Percentiles rank a stretch among this genome's conserved stretches.
phyloP scores from a whole-genome alignment of 2,329 filamentous ascomycete species.

The Aspergillus brunneoviolaceus region DNA sequence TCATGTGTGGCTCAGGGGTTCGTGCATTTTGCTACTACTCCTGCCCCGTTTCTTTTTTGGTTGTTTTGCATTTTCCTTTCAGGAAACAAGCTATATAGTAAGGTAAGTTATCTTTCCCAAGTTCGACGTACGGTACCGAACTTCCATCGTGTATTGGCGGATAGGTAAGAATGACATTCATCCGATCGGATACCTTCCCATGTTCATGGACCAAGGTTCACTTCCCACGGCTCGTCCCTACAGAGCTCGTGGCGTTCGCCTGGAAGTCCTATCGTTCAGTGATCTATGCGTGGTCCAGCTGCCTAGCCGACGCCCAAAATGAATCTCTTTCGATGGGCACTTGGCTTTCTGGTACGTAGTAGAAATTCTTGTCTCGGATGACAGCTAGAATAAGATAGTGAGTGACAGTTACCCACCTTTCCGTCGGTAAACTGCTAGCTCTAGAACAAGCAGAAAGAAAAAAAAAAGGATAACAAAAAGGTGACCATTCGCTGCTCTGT shows the following conservation, averaged over 20 bases:
- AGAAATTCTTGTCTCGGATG: neutral
- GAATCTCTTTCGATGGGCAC: neutral
- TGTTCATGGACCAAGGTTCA: neutral
- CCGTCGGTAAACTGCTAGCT: neutral
- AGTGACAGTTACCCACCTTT: neutral
- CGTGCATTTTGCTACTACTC: conserved; percentile 19
- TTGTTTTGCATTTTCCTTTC: neutral
- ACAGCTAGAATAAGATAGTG: neutral
- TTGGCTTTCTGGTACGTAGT: no score
- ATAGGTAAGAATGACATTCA: conserved; percentile 10
- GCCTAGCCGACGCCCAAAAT: neutral
- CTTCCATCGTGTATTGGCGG: neutral
- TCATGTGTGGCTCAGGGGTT: conserved; percentile 21
- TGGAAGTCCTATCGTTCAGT: neutral
- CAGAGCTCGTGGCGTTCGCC: neutral
- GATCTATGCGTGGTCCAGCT: neutral
- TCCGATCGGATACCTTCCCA: neutral
- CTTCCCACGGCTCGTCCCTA: neutral
- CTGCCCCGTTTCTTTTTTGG: neutral
- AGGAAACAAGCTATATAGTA: neutral
- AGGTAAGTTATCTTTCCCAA: neutral
- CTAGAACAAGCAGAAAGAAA: neutral
- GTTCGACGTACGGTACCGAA: neutral
- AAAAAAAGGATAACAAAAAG: neutral
- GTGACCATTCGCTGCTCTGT: conserved; percentile 8